These are phyloP conservation scores for Crithidia fasciculata DNA, from an alignment of 208 protist genomes.

Conservation along the genomic window DNA sequence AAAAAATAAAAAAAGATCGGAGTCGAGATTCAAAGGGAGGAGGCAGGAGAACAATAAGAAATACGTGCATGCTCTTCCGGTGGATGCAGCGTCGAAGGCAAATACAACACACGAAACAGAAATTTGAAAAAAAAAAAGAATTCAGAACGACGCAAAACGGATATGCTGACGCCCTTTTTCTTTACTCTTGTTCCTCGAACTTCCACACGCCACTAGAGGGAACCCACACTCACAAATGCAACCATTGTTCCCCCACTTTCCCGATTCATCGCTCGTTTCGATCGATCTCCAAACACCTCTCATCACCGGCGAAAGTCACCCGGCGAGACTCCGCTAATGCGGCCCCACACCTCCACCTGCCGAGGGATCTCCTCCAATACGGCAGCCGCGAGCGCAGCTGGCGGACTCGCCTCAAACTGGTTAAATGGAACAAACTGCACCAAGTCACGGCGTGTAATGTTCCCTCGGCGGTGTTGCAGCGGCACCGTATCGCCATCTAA, in stretches of 20 bases:
- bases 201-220: too few relatives aligned
- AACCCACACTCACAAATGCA: background rate
- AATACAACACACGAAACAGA: too few relatives aligned
- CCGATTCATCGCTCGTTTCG: background rate
- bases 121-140: too few relatives aligned
- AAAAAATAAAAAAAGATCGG: background rate
- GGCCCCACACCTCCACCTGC: slow-evolving; percentile 44
- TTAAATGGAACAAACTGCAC: slow-evolving; percentile 78
- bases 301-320: background rate
- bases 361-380: slow-evolving; percentile 55
- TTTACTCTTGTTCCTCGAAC: too few relatives aligned
- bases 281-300: background rate
- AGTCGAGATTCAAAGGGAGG: background rate
- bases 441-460: slow-evolving; percentile 40
- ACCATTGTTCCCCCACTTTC: background rate
- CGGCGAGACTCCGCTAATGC: background rate
- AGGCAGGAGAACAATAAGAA: background rate
- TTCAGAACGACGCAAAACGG: too few relatives aligned
- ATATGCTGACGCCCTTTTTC: too few relatives aligned
- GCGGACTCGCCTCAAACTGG: slow-evolving; percentile 27
- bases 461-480: slow-evolving; percentile 5
- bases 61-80: too few relatives aligned
- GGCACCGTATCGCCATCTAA: slow-evolving; percentile 84
- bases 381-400: slow-evolving; percentile 37
- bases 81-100: too few relatives aligned